Evolutionary conservation across 2,329 filamentous ascomycete species (phyloP), one percentile per base, ranked within the genome.

Genomic region (Neonectria magnoliae): DNA sequence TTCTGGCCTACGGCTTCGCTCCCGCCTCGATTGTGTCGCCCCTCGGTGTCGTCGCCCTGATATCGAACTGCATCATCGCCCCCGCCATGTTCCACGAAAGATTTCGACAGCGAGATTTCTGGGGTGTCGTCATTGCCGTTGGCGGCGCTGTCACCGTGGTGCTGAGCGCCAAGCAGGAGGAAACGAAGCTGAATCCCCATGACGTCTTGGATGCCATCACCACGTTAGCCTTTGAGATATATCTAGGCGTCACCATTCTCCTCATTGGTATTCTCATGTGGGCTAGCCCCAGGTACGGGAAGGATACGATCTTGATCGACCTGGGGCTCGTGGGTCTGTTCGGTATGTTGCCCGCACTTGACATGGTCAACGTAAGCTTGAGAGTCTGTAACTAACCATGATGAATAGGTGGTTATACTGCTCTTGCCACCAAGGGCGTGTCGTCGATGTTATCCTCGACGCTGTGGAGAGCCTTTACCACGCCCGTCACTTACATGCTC

Each of bases 21-120:
- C 96, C 96, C 4, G 96, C 96, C 8, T 98, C 96, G 14, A 98
- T 99, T 73, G 96, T 99, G 45, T 98, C 94, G 36, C 96, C 96
- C 0, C 84, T 99, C 6, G 96, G 96, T 10, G 96, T 99, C n/a
- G 96, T 99, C 13, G 96, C 96, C 2, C 84, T 99, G 67, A 90
- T 99, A 50, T 97, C 94, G 48, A 99, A 99, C 80, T 99, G 96
- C 79, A 88, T 99, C 65, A 97, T 99, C 76, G 96, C 96, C 2
- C 96, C 96, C 1, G 90, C 96, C 67, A 90, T 99, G 84, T 90
- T 99, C 70, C 94, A 97, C 76, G 96, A 99, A 81, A 86, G 85
- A 55, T 98, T 99, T 75, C 90, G 96, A 36, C 85, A 85, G 71
- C 88, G 93, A 55, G 96, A 99, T 79, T 91, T 94, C 51, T 89